Percentiles rank a stretch among this genome's conserved stretches.
phyloP scores from a whole-genome alignment of 371 early-diverging fungal species.

The Thermomucor indicae-seudaticae region DNA sequence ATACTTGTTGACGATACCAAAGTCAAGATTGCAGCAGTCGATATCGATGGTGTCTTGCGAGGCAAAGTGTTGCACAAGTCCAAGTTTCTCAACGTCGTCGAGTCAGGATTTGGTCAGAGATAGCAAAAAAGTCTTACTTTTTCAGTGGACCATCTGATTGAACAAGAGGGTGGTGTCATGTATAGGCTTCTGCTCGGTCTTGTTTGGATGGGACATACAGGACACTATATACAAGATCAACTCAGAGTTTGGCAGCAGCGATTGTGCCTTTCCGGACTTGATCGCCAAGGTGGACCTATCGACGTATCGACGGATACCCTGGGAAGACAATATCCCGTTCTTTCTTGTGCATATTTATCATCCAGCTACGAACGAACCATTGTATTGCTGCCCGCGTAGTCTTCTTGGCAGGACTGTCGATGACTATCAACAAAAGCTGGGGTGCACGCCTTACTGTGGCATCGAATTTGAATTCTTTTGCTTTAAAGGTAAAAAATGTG shows the following conservation, averaged over 20 bases:
- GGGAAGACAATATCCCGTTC: constrained; percentile 74
- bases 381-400: constrained; percentile 66
- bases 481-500: constrained; percentile 58
- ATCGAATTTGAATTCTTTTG: constrained; percentile 84
- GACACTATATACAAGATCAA: constrained; percentile 45
- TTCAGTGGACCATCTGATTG: too few relatives aligned
- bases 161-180: not conserved
- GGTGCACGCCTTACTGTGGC: constrained; percentile 63
- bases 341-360: constrained; percentile 68
- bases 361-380: constrained; percentile 48
- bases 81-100: constrained; percentile 63
- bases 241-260: constrained; percentile 22
- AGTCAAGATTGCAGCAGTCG: constrained; percentile 64
- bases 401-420: constrained; percentile 53
- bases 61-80: constrained; percentile 70
- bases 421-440: constrained; percentile 33
- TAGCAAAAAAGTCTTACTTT: too few relatives aligned
- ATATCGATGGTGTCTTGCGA: constrained; percentile 75
- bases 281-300: constrained; percentile 66
- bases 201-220: constrained; percentile 84
- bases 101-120: constrained; percentile 67
- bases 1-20: constrained; percentile 38
- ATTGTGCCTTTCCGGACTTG: constrained; percentile 59
- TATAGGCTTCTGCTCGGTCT: constrained; percentile 76
- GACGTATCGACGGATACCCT: constrained; percentile 69